Percentiles rank a stretch among this genome's conserved stretches.
Evolutionary conservation across 768 basidiomycete genomes (phyloP).

Genomic region (Amanita muscaria): DNA sequence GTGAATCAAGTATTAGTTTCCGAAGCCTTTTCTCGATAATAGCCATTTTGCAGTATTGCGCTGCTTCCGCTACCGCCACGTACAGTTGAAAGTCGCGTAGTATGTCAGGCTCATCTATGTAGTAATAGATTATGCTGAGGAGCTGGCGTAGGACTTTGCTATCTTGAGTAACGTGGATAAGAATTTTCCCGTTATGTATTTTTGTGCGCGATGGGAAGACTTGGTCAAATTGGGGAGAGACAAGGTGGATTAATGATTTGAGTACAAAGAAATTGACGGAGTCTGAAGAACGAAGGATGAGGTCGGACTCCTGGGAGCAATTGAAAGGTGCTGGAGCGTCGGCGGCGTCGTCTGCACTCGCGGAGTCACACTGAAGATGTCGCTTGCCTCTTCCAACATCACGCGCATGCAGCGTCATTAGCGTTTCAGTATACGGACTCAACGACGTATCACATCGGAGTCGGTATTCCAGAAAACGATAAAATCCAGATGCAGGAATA

Average conservation of each 20-base stretch:
- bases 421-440: too few relatives aligned
- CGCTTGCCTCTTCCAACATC: too few relatives aligned
- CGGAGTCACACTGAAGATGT: too few relatives aligned
- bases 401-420: too few relatives aligned
- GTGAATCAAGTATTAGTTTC: not conserved
- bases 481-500: too few relatives aligned
- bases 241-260: conserved; percentile 19
- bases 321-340: not conserved
- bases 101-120: not conserved
- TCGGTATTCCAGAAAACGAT: too few relatives aligned
- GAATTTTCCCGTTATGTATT: not conserved
- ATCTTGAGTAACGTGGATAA: not conserved
- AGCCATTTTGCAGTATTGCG: not conserved
- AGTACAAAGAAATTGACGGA: conserved; percentile 22
- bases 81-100: not conserved
- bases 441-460: too few relatives aligned
- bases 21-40: not conserved
- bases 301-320: conserved; percentile 10
- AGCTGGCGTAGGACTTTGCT: not conserved
- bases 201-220: conserved; percentile 15
- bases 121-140: not conserved
- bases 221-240: conserved; percentile 22
- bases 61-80: not conserved
- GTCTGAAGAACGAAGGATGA: conserved; percentile 21
- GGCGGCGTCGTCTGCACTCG: not conserved